Conservation (phyloP, 2,329 filamentous ascomycete genomes). For the Fusarium fujikuroi region DNA sequence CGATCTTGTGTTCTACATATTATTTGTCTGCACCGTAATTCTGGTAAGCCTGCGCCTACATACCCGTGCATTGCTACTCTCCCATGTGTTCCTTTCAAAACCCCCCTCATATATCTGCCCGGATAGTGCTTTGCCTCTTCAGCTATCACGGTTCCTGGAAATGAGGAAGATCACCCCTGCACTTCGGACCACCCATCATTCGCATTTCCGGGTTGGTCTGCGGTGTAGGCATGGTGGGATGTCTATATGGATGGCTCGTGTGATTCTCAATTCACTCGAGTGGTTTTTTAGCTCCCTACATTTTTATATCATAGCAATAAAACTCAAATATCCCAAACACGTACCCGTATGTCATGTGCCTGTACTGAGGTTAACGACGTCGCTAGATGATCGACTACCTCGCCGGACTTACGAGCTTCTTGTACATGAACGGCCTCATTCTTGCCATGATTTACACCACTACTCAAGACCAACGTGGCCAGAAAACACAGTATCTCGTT, state of each 20-base stretch:
- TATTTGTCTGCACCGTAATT: slow-evolving; percentile 77
- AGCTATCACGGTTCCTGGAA: slow-evolving; percentile 87
- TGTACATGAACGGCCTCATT: slow-evolving; percentile 73
- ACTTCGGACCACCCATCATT: slow-evolving; percentile 71
- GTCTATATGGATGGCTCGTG: slow-evolving; percentile 75
- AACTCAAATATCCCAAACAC: slow-evolving; percentile 26
- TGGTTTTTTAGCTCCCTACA: slow-evolving; percentile 72
- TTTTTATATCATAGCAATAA: slow-evolving; percentile 48
- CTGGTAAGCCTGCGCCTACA: slow-evolving; percentile 72
- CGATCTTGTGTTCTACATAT: slow-evolving; percentile 82
- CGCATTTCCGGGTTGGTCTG: slow-evolving; percentile 72
- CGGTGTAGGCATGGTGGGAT: slow-evolving; percentile 81
- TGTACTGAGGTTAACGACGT: slow-evolving; percentile 40
- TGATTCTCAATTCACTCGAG: slow-evolving; percentile 67
- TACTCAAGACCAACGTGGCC: slow-evolving; percentile 84
- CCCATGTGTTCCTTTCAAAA: slow-evolving; percentile 19
- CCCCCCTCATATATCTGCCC: slow-evolving; percentile 78
- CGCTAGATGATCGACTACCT: slow-evolving; percentile 49
- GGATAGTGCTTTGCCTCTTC: slow-evolving; percentile 72
- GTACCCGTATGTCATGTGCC: slow-evolving; percentile 10
- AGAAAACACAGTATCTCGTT: slow-evolving; percentile 81
- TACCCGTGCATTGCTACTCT: slow-evolving; percentile 35
- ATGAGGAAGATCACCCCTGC: slow-evolving; percentile 83
- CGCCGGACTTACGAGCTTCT: slow-evolving; percentile 47
- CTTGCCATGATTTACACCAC: slow-evolving; percentile 86